Evolutionary conservation across 202 grass and related monocot species (phyloP).

Genomic region (Saccharum hybrid): DNA sequence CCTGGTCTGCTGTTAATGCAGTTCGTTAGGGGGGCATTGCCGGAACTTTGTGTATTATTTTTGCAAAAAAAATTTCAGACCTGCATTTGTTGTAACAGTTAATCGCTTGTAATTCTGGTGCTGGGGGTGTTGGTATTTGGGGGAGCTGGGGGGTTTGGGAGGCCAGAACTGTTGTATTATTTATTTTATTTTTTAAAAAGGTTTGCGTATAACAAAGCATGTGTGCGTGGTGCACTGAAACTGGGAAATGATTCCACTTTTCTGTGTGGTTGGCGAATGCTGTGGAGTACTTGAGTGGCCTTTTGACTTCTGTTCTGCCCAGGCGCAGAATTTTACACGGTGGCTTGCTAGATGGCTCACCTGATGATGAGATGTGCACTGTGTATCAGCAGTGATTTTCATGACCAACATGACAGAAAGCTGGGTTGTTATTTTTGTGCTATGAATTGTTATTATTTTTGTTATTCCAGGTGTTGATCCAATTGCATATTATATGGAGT

Average conservation of each 20-base stretch:
- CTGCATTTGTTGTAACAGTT: background rate
- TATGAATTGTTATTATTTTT: background rate
- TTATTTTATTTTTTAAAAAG: background rate
- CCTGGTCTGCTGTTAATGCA: background rate
- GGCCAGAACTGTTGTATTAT: background rate
- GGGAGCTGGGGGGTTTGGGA: background rate
- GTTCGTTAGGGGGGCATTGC: background rate
- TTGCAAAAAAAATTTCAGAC: background rate
- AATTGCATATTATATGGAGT: background rate
- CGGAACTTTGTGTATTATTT: background rate
- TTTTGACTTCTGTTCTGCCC: background rate
- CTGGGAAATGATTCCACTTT: background rate
- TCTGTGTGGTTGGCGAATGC: background rate
- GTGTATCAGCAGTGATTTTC: background rate
- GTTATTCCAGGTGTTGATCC: background rate
- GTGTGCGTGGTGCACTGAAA: background rate
- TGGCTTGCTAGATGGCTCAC: background rate
- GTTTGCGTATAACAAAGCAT: background rate
- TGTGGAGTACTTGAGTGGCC: background rate
- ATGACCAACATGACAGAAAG: background rate
- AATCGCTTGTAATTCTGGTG: background rate
- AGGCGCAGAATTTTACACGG: background rate
- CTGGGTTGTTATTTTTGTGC: background rate
- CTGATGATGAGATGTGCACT: background rate
- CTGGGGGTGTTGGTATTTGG: background rate